Conservation (phyloP, 2,329 filamentous ascomycete genomes). For the Graphilbum fragrans region DNA sequence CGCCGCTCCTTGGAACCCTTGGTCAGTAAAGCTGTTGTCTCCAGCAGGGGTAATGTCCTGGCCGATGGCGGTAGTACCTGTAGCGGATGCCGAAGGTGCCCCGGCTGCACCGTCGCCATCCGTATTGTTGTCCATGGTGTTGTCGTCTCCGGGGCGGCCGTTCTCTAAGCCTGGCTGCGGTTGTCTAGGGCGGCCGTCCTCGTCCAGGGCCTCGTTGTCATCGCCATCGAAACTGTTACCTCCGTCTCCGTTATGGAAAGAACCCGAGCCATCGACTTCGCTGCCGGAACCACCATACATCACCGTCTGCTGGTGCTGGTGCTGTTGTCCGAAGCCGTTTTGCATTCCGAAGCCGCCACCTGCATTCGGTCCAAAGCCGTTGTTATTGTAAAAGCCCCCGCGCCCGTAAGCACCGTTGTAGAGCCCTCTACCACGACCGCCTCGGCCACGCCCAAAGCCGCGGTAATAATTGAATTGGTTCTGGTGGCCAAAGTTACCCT, state of each 20-base stretch:
- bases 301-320: not conserved
- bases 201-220: not conserved
- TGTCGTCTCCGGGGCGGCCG: no score
- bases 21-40: no score
- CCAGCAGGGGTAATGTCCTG: no score
- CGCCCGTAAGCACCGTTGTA: slow-evolving; percentile 39
- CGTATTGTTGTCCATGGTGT: no score
- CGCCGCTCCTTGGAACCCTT: not conserved
- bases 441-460: slow-evolving; percentile 53
- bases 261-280: not conserved
- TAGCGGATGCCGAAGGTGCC: no score
- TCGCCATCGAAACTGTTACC: no score
- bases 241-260: not conserved
- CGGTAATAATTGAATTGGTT: slow-evolving; percentile 70
- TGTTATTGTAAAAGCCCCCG: slow-evolving; percentile 29
- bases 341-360: not conserved
- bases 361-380: not conserved
- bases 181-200: not conserved
- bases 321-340: slow-evolving; percentile 1
- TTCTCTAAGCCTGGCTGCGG: not conserved
- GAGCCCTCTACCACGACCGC: slow-evolving; percentile 48
- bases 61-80: no score
- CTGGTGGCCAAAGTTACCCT: slow-evolving; percentile 73
- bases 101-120: no score
- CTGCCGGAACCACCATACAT: not conserved